Percentiles rank a stretch among this genome's conserved stretches.
Conservation (phyloP, 1,284 basidiomycete genomes). For the Leccinum angustisporum region DNA sequence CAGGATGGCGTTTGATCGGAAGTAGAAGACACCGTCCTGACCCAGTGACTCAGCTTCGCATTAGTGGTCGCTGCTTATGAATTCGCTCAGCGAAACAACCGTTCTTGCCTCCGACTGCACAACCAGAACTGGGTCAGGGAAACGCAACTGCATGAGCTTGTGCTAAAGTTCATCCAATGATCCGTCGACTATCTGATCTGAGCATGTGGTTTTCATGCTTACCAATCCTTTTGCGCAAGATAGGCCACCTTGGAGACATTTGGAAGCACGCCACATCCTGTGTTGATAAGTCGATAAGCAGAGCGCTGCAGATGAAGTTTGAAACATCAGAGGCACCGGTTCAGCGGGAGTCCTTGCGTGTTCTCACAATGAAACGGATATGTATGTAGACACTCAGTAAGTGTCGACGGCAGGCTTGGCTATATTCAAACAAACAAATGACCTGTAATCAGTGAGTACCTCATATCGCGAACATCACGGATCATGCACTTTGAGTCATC, state of each 20-base stretch:
- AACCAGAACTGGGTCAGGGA: neutral
- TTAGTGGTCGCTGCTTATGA: neutral
- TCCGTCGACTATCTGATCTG: neutral
- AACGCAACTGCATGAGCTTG: no score
- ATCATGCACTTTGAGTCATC: neutral
- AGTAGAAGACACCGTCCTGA: neutral
- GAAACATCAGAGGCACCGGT: neutral
- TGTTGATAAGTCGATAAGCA: neutral
- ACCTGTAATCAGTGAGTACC: neutral
- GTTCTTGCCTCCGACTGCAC: neutral
- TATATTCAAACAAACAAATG: neutral
- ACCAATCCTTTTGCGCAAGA: neutral
- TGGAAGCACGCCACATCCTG: neutral
- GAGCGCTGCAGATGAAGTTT: neutral
- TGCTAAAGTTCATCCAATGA: neutral
- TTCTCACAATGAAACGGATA: neutral
- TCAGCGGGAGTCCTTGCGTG: neutral
- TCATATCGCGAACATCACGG: neutral
- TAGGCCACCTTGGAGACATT: neutral
- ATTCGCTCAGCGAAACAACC: conserved; percentile 6
- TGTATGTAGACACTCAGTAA: neutral
- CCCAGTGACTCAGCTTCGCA: neutral
- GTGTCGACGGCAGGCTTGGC: neutral
- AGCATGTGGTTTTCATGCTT: neutral
- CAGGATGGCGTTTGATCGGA: neutral